These are phyloP conservation scores for Amniculicola lignicola DNA, from an alignment of 495 filamentous ascomycete genomes.

Conservation along the genomic window DNA sequence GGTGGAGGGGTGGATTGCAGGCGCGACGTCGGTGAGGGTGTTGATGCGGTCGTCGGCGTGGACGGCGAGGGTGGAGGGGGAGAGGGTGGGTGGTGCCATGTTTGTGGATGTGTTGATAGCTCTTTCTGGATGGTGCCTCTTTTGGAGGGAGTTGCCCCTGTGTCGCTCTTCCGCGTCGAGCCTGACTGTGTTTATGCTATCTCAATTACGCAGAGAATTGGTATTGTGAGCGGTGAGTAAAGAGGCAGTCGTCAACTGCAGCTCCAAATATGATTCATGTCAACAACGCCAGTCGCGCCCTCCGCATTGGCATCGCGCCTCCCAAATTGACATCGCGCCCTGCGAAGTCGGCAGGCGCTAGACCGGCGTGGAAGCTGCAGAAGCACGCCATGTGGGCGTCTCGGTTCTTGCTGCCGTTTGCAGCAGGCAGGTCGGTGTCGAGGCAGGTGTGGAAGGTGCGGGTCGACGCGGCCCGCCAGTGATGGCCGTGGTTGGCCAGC, in stretches of 20 bases:
- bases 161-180: too few relatives aligned
- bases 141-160: too few relatives aligned
- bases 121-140: too few relatives aligned
- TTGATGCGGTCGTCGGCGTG: constrained; percentile 83
- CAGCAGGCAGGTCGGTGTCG: background rate
- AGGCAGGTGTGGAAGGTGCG: constrained; percentile 19
- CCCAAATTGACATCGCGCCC: background rate
- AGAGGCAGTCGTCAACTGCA: too few relatives aligned
- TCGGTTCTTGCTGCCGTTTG: background rate
- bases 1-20: constrained; percentile 80
- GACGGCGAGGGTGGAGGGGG: constrained; percentile 67
- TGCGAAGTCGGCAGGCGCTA: background rate
- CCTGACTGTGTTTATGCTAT: too few relatives aligned
- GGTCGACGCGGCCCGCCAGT: background rate
- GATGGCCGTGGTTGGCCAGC: background rate
- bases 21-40: constrained; percentile 70
- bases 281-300: background rate
- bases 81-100: constrained; percentile 24
- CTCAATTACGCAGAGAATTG: too few relatives aligned
- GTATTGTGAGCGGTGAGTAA: too few relatives aligned
- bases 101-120: background rate
- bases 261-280: too few relatives aligned
- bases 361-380: background rate
- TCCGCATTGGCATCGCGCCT: background rate
- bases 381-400: background rate